A percentile compares a stretch with the other conserved stretches of the same genome.
Conservation (phyloP, 2,329 filamentous ascomycete species). For the Fusarium oligoseptatum region DNA sequence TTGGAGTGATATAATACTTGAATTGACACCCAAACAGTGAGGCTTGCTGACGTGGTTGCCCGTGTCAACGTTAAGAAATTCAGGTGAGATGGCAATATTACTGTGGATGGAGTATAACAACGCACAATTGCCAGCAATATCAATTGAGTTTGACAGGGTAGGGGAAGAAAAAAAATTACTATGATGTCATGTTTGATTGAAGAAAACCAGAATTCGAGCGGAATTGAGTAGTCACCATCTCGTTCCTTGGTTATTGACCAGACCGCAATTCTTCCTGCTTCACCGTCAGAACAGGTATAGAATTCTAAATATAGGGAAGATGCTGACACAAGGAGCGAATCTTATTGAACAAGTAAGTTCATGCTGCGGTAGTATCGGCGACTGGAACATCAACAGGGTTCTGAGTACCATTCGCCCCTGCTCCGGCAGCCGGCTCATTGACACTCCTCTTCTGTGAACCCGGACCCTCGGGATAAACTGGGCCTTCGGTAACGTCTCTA, state of each 20-base stretch:
- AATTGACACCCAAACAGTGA: neutral
- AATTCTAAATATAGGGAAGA: neutral
- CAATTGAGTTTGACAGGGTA: neutral
- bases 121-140: neutral
- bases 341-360: neutral
- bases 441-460: neutral
- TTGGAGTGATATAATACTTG: neutral
- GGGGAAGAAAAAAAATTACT: neutral
- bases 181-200: neutral
- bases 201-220: neutral
- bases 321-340: neutral
- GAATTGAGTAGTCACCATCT: neutral
- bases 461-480: conserved; percentile 16
- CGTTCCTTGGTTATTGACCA: neutral
- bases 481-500: conserved; percentile 38
- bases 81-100: neutral
- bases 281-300: neutral
- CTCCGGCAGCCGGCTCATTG: neutral
- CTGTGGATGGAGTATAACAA: neutral
- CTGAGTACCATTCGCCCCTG: neutral
- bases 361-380: conserved; percentile 4
- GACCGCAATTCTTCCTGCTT: neutral
- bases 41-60: neutral
- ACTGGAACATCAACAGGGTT: neutral
- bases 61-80: neutral